A percentile compares a stretch with the other conserved stretches of the same genome.
Evolutionary conservation across 2,329 filamentous ascomycete genomes (phyloP).

Genomic region (Colletotrichum costaricense): DNA sequence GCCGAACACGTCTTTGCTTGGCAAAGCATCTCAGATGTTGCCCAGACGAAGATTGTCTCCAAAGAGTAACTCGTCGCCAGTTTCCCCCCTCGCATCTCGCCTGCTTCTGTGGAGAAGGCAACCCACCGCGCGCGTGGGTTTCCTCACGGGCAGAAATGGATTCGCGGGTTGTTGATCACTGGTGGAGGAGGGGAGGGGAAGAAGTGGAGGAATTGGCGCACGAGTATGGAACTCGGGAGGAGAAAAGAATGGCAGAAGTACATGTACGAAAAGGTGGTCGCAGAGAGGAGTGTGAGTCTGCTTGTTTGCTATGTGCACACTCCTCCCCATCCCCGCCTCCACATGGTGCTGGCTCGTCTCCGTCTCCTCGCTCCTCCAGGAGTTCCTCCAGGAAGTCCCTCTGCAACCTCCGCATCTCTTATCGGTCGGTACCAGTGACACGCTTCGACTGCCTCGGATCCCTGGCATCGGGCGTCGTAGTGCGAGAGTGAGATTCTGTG

Average conservation of each 20-base stretch:
- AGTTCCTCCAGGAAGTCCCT: not conserved
- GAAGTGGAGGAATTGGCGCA: not conserved
- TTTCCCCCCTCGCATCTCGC: no score
- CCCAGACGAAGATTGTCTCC: not conserved
- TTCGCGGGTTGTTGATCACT: not conserved
- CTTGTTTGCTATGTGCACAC: not conserved
- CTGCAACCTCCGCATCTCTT: not conserved
- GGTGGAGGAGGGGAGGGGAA: not conserved
- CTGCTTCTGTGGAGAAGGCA: not conserved
- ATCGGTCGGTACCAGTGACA: not conserved
- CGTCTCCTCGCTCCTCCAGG: not conserved
- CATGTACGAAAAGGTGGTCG: not conserved
- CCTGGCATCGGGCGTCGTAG: not conserved
- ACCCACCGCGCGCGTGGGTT: not conserved
- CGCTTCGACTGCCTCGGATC: not conserved
- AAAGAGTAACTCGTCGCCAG: not conserved
- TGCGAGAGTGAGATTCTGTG: constrained; percentile 1
- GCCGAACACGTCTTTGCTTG: not conserved
- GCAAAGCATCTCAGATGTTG: not conserved
- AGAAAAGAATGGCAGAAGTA: not conserved
- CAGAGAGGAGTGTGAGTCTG: not conserved
- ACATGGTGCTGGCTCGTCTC: constrained; percentile 1
- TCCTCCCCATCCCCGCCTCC: not conserved
- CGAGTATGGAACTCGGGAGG: not conserved
- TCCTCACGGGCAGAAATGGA: not conserved